Percentiles rank a stretch among this genome's conserved stretches.
These are phyloP conservation scores for Neolentinus lepideus DNA, from an alignment of 1,284 basidiomycete genomes.

Conservation along the genomic window DNA sequence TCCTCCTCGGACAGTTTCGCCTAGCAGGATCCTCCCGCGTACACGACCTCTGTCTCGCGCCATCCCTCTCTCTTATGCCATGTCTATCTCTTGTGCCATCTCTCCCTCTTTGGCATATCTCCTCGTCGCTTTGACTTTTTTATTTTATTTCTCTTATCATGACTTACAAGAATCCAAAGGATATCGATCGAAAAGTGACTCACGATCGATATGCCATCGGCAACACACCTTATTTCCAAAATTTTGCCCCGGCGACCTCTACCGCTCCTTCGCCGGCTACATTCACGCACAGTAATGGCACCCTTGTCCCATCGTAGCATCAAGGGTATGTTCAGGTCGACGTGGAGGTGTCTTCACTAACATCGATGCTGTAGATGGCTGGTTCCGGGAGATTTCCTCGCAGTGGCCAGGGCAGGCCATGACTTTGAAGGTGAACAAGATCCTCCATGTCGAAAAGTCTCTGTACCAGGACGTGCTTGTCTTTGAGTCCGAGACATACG, in stretches of 20 bases:
- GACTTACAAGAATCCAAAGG: not conserved
- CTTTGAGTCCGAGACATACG: slow-evolving; percentile 91
- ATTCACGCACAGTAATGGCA: slow-evolving; percentile 19
- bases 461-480: slow-evolving; percentile 95
- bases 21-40: too few relatives aligned
- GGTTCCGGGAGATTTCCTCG: slow-evolving; percentile 95
- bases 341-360: not conserved
- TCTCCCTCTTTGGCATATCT: too few relatives aligned
- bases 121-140: too few relatives aligned
- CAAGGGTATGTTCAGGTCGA: slow-evolving; percentile 19
- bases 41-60: too few relatives aligned
- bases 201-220: not conserved
- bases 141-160: too few relatives aligned
- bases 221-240: not conserved
- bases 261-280: not conserved
- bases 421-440: slow-evolving; percentile 93
- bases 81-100: too few relatives aligned
- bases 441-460: slow-evolving; percentile 92
- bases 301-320: slow-evolving; percentile 31
- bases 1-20: too few relatives aligned
- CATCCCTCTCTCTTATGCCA: too few relatives aligned
- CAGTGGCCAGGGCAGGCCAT: slow-evolving; percentile 98
- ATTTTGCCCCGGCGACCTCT: not conserved
- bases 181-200: not conserved
- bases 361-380: slow-evolving; percentile 62